phyloP scores from a whole-genome alignment of 768 basidiomycete species.

The Hortiboletus flavorubellus region DNA sequence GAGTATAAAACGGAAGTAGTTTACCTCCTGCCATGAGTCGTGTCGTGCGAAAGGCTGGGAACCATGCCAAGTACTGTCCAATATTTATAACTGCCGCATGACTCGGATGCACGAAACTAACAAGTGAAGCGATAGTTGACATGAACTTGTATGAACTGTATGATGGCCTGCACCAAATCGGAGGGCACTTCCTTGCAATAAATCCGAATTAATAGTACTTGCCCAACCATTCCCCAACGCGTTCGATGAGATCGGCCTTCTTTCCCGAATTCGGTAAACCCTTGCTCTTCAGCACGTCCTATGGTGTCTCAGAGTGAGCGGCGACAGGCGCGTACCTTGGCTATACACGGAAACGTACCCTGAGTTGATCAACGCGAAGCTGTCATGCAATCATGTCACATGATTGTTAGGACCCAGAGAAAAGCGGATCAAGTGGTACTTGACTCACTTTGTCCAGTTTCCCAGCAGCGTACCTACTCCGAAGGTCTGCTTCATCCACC shows the following conservation, averaged over 20 bases:
- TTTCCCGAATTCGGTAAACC: constrained; percentile 59
- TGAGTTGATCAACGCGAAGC: constrained; percentile 77
- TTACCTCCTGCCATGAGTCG: background rate
- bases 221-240: constrained; percentile 62
- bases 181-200: background rate
- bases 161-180: background rate
- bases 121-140: background rate
- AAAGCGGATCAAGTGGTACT: background rate
- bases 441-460: constrained; percentile 60
- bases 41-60: background rate
- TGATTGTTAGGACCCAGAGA: constrained; percentile 5
- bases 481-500: constrained; percentile 71
- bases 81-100: background rate
- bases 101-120: background rate
- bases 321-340: background rate
- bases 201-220: constrained; percentile 18
- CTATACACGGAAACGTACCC: constrained; percentile 41
- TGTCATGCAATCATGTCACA: constrained; percentile 27
- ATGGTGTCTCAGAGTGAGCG: constrained; percentile 1
- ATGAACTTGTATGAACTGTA: background rate
- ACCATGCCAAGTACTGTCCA: too few species aligned
- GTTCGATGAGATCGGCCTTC: constrained; percentile 69
- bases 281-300: constrained; percentile 77
- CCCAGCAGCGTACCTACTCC: constrained; percentile 59
- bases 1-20: background rate